Evolutionary conservation across 495 filamentous ascomycete genomes (phyloP).

Genomic region (Penicillium crystallinum): DNA sequence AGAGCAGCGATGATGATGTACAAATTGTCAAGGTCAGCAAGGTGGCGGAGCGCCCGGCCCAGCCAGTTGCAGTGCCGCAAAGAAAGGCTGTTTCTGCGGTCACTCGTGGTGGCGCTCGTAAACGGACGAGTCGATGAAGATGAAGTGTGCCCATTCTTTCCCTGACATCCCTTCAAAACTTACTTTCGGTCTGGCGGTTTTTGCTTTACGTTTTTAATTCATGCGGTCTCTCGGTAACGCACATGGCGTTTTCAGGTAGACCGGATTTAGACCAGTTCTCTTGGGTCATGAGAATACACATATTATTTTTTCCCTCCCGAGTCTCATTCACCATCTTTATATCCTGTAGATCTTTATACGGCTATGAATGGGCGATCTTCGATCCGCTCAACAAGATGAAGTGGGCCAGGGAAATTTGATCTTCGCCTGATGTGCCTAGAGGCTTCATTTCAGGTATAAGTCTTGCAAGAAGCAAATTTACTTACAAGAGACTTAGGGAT

Average conservation of each 20-base stretch:
- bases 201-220: constrained; percentile 1
- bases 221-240: constrained; percentile 1
- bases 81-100: constrained; percentile 17
- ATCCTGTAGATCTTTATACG: too few species aligned
- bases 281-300: neutral
- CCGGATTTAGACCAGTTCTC: neutral
- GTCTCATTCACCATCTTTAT: neutral
- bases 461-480: too few species aligned
- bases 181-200: constrained; percentile 1
- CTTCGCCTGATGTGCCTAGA: too few species aligned
- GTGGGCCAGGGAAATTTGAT: too few species aligned
- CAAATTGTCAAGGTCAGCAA: constrained; percentile 30
- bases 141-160: constrained; percentile 9
- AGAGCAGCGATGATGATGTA: constrained; percentile 27
- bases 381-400: too few species aligned
- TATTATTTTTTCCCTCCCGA: neutral
- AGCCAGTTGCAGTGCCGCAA: constrained; percentile 12
- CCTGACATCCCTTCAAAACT: constrained; percentile 1
- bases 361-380: too few species aligned
- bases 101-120: constrained; percentile 17
- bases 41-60: constrained; percentile 22
- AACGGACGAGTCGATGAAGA: constrained; percentile 22
- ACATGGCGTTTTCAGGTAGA: constrained; percentile 13
- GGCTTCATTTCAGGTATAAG: too few species aligned
- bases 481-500: too few species aligned